Evolutionary conservation across 306 rosid genomes (phyloP), one percentile per base, ranked within the genome.

Genomic region (Quercus rubra): DNA sequence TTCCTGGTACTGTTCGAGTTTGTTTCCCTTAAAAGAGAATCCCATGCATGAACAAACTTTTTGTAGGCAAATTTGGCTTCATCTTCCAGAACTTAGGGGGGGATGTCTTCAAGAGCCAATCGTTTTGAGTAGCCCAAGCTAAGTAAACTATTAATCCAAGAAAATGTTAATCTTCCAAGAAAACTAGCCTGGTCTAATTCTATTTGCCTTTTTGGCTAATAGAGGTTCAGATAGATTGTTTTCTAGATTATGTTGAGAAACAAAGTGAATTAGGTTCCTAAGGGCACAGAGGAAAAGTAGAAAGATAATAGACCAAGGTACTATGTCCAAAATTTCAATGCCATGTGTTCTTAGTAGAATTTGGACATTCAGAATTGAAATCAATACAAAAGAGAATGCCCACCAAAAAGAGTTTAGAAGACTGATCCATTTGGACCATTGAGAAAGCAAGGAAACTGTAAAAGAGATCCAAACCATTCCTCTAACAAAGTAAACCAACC

Each of bases 111-210:
- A 31, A 87, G 88, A 57, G 77, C 70, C 46, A 91, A 81, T 12
- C 93, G 80, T 74, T 85, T 91, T 17, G 85, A 84, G 80, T 82
- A 83, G 23, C 97, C 98, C 58, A 87, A 31, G 20, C 77, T 56
- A 49, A 93, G 89, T 41, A 93, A 86, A 59, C 90, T 76, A 61
- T 83, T 85, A 6, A 91, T 84, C 98, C 98, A 93, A 74, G 91
- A 74, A 84, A 93, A 91, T 23, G 80, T 80, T 69, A 93, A 59
- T 61, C 85, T 91, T 80, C 90, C 83, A 11, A 89, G 54, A 64
- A 89, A 20, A 23, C 82, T 14, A 35, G 87, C 86, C 19, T 43
- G 75, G 43, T 62, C 51, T 19, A 89, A 61, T 77, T 33, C 79
- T 73, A 80, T 52, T 73, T 35, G 76, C 77, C 79, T 78, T 70